Percentiles rank a stretch among this genome's conserved stretches.
phyloP scores from a whole-genome alignment of 2,329 filamentous ascomycete genomes.

The Hirsutella rhossiliensis region DNA sequence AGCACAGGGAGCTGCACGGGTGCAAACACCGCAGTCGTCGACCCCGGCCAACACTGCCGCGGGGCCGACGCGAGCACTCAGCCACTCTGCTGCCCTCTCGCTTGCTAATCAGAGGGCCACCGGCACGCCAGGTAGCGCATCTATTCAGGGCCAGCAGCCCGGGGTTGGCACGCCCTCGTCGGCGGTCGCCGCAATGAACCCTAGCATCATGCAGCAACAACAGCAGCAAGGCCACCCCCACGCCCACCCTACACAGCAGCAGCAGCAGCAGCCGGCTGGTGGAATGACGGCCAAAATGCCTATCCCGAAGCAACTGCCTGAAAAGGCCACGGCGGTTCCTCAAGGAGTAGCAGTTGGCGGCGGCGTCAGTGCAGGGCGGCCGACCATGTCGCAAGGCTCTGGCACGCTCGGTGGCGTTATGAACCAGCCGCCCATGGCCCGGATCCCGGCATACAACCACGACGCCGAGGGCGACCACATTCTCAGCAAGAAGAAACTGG shows the following conservation, averaged over 20 bases:
- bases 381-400: conserved; percentile 72
- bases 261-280: conserved; percentile 14
- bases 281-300: conserved; percentile 54
- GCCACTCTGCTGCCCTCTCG: conserved; percentile 36
- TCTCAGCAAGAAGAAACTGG: conserved; percentile 94
- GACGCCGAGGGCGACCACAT: conserved; percentile 89
- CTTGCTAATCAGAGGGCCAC: conserved; percentile 31
- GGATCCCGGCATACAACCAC: conserved; percentile 71
- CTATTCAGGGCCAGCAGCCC: conserved; percentile 17
- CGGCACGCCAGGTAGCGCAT: conserved; percentile 19
- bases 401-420: conserved; percentile 72
- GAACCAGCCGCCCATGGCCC: conserved; percentile 73
- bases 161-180: conserved; percentile 17
- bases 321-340: conserved; percentile 55
- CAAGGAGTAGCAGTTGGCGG: conserved; percentile 58
- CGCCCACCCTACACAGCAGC: conserved; percentile 20
- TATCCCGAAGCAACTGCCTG: conserved; percentile 67
- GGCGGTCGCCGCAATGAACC: conserved; percentile 14
- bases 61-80: conserved; percentile 29
- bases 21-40: conserved; percentile 36
- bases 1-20: conserved; percentile 33
- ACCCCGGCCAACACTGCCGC: conserved; percentile 22
- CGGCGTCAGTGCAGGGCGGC: conserved; percentile 54
- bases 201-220: conserved; percentile 14
- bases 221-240: conserved; percentile 11